Conservation (phyloP, 495 filamentous ascomycete genomes). For the Aspergillus baeticus region DNA sequence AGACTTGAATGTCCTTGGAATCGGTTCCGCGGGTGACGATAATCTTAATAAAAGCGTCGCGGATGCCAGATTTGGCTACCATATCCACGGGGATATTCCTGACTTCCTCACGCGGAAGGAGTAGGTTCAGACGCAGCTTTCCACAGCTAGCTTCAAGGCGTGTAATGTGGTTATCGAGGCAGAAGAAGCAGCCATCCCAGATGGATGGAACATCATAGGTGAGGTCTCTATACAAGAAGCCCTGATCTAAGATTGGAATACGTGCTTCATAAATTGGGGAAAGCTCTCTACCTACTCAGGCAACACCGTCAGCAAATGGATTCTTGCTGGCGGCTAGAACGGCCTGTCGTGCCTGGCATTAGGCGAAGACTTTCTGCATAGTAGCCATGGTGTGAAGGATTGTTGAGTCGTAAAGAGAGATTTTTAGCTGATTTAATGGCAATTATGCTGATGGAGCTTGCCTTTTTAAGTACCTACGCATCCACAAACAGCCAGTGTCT, state of each 20-base stretch:
- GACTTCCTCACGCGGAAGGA: slow-evolving; percentile 28
- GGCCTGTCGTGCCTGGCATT: too few relatives aligned
- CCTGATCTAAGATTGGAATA: slow-evolving; percentile 40
- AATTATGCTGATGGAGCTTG: too few relatives aligned
- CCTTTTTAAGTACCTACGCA: too few relatives aligned
- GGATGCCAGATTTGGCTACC: slow-evolving; percentile 36
- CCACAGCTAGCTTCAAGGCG: slow-evolving; percentile 34
- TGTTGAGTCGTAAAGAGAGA: too few relatives aligned
- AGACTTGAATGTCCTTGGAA: slow-evolving; percentile 32
- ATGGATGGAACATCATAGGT: slow-evolving; percentile 43
- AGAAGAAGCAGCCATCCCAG: slow-evolving; percentile 41
- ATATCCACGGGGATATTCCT: slow-evolving; percentile 35
- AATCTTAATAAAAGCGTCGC: slow-evolving; percentile 39
- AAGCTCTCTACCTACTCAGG: slow-evolving; percentile 34
- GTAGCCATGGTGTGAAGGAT: too few relatives aligned
- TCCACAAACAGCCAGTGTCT: too few relatives aligned
- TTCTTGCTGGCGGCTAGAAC: slow-evolving; percentile 20
- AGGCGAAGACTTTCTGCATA: too few relatives aligned
- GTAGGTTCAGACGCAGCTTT: slow-evolving; percentile 36
- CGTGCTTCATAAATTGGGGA: slow-evolving; percentile 32
- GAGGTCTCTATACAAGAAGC: slow-evolving; percentile 41
- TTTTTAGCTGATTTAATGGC: too few relatives aligned
- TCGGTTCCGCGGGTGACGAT: slow-evolving; percentile 38
- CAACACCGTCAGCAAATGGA: slow-evolving; percentile 32
- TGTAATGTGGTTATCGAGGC: slow-evolving; percentile 35